Conservation (phyloP, 495 filamentous ascomycete species). For the Margaritispora aquatica region DNA sequence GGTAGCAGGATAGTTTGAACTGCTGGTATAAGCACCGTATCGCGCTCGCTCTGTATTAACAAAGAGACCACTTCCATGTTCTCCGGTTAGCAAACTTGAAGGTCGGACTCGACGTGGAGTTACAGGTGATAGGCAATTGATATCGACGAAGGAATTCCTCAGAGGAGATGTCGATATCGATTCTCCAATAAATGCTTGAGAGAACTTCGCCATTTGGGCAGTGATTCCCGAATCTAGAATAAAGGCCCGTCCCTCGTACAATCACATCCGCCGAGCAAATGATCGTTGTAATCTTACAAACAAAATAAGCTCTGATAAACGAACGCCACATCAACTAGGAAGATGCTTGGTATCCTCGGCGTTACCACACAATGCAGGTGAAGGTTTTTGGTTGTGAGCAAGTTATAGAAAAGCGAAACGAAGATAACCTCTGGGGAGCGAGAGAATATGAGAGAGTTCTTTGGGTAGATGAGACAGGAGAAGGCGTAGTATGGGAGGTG, state of each 20-base stretch:
- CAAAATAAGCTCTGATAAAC: neutral
- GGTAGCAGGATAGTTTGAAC: conserved; percentile 9
- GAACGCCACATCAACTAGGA: neutral
- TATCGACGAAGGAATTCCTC: conserved; percentile 18
- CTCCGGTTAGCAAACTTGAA: neutral
- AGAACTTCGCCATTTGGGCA: conserved; percentile 15
- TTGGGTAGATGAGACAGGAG: conserved; percentile 9
- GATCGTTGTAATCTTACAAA: conserved; percentile 1
- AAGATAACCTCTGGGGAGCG: conserved; percentile 11
- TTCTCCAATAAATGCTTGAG: conserved; percentile 15
- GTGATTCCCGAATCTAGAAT: neutral
- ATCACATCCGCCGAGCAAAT: conserved; percentile 1
- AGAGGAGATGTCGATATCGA: conserved; percentile 29
- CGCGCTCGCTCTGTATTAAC: conserved; percentile 10
- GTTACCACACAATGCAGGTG: neutral
- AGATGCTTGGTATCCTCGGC: neutral
- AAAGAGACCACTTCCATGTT: neutral
- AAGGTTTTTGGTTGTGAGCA: conserved; percentile 7
- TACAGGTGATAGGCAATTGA: conserved; percentile 26
- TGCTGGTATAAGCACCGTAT: conserved; percentile 13
- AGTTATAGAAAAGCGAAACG: conserved; percentile 4
- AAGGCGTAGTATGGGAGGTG: conserved; percentile 2
- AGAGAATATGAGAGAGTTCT: conserved; percentile 24
- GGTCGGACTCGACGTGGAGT: conserved; percentile 13
- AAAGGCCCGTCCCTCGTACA: neutral